A percentile compares a stretch with the other conserved stretches of the same genome.
Conservation (phyloP, 1,139 yeast genomes). For the Scheffersomyces titani region DNA sequence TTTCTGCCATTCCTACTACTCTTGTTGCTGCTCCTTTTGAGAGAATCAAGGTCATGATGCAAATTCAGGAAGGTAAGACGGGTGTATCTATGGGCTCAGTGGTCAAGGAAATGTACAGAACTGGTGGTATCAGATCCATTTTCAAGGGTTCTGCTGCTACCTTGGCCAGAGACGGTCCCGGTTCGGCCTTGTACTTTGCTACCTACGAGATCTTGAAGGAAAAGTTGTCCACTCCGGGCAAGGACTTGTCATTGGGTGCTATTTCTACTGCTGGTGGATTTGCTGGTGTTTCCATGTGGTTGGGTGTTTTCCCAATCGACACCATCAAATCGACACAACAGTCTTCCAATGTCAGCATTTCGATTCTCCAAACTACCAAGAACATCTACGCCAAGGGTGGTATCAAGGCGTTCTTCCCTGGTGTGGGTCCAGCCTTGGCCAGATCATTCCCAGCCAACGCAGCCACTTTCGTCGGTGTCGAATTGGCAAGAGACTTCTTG, state of each 20-base stretch:
- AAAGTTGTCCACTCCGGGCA: constrained; percentile 55
- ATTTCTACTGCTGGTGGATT: constrained; percentile 90
- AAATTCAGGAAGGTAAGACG: constrained; percentile 58
- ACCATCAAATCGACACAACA: constrained; percentile 89
- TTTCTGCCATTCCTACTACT: constrained; percentile 93
- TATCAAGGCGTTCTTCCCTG: constrained; percentile 92
- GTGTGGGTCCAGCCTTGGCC: constrained; percentile 91
- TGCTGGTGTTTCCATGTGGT: constrained; percentile 98
- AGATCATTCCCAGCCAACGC: constrained; percentile 98
- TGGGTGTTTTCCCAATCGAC: constrained; percentile 93
- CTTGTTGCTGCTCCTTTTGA: constrained; percentile 96
- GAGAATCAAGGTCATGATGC: constrained; percentile 92
- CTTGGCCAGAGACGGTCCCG: constrained; percentile 96
- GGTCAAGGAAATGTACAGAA: constrained; percentile 66
- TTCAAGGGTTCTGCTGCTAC: constrained; percentile 94
- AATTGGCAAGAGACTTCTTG: constrained; percentile 74
- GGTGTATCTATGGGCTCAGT: constrained; percentile 59
- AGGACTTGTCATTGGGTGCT: constrained; percentile 66
- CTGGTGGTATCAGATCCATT: constrained; percentile 83
- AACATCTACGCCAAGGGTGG: constrained; percentile 73
- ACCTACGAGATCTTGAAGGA: constrained; percentile 84
- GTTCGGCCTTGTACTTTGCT: constrained; percentile 95
- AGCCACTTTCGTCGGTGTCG: constrained; percentile 96
- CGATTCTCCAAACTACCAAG: constrained; percentile 67
- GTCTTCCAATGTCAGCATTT: constrained; percentile 58